Evolutionary conservation across 352 stramenopile genomes (phyloP), one percentile per base, ranked within the genome.

Genomic region (Phytophthora foliorum): DNA sequence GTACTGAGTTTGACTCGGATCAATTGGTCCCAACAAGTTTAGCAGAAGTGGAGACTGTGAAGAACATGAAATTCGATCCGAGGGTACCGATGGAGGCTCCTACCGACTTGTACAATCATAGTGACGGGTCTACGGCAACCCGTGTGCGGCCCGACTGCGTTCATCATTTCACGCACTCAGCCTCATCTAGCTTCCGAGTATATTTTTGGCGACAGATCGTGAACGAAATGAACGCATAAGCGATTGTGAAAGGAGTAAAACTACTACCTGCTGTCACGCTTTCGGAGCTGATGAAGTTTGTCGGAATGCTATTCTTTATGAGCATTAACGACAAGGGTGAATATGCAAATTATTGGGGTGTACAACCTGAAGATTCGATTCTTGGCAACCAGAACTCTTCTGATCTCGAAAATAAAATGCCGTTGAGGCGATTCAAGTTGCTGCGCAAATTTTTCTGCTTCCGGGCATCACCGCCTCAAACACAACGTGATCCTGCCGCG

Each of bases 281-380:
- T 14, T 2, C 34, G 4, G 49, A 66, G 53, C 22, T 66, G 22
- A 54, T 66, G 58, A 58, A 38, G n/a, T 66, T 66, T 54, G n/a
- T 58, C 39, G 58, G 58, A 17, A 54, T 66, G 17, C 19, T 65
- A 11, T 57, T 66, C 11, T 66, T 54, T 21, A 66, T 66, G 36
- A 46, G 22, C 19, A 54, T 59, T 0, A 59, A 45, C 8, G 38
- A 59, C 19, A 66, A 66, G 32, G 48, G 38, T 4, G 49, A 66
- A 39, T 66, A 41, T 11, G 34, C 34, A 11, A 41, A 11, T 11
- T 41, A 41, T 11, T 41, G 34, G 34, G 34, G 34, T 41, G 13
- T 41, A 17, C 34, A 41, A 13, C 24, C 49, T 16, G 48, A 66
- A 39, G 36, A 53, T 52, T 17, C 13, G 21, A 66, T 66, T 46